Evolutionary conservation across 2,329 filamentous ascomycete genomes (phyloP).

Genomic region (Didymella lethalis): DNA sequence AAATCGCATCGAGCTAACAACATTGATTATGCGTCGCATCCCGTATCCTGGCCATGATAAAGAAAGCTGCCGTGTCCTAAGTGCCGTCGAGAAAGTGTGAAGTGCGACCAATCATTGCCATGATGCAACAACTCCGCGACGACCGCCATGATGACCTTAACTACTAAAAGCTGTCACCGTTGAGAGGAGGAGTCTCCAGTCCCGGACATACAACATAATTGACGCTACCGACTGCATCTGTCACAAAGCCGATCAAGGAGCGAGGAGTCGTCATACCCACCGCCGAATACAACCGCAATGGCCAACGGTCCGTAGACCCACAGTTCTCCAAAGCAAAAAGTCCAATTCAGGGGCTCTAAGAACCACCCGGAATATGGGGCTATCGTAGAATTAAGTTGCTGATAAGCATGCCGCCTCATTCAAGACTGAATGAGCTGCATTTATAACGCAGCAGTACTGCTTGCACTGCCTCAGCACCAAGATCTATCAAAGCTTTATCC

Average conservation of each 20-base stretch:
- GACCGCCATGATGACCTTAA: neutral
- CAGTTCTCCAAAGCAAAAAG: neutral
- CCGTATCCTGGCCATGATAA: neutral
- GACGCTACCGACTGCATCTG: neutral
- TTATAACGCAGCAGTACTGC: neutral
- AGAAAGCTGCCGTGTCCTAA: neutral
- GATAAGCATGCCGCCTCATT: neutral
- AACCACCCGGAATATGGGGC: neutral
- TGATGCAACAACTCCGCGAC: neutral
- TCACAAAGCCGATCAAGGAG: too few species aligned
- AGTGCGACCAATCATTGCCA: neutral
- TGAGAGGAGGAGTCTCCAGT: neutral
- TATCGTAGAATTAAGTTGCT: too few species aligned
- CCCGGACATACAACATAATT: neutral
- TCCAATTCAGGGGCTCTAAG: neutral
- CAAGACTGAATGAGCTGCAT: neutral
- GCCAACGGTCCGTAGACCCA: too few species aligned
- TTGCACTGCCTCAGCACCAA: neutral
- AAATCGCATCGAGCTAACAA: neutral
- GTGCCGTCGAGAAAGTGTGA: neutral
- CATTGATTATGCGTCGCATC: neutral
- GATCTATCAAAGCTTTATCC: neutral
- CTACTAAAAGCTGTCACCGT: neutral
- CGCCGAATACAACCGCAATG: too few species aligned
- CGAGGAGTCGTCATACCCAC: too few species aligned